These are phyloP conservation scores for Acanthamoeba royreba DNA, from an alignment of 208 protist genomes.

Conservation along the genomic window DNA sequence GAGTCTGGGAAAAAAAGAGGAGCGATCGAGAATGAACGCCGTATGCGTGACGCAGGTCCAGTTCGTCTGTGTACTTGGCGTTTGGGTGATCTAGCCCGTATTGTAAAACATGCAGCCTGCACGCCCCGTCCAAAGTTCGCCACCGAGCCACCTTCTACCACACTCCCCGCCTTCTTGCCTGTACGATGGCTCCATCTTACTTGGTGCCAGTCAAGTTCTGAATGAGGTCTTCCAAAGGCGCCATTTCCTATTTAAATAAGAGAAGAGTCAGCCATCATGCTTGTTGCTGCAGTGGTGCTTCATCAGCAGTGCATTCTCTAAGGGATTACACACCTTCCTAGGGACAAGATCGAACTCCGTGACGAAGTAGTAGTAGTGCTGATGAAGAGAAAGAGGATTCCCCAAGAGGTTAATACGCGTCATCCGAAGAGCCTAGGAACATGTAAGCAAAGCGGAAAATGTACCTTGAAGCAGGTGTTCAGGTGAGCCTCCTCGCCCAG, in stretches of 20 bases:
- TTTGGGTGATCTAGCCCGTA: no score
- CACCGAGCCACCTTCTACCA: no score
- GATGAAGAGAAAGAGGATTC: constrained; percentile 57
- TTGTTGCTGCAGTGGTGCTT: constrained; percentile 38
- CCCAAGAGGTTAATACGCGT: not conserved
- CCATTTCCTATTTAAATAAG: constrained; percentile 70
- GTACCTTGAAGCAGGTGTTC: constrained; percentile 93
- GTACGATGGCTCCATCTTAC: not conserved
- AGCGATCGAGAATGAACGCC: no score
- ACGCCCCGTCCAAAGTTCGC: no score
- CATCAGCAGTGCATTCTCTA: constrained; percentile 23
- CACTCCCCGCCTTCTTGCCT: no score
- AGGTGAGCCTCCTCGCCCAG: constrained; percentile 96
- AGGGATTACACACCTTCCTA: constrained; percentile 76
- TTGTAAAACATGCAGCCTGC: no score
- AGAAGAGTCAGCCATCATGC: not conserved
- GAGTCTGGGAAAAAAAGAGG: no score
- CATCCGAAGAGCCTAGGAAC: not conserved
- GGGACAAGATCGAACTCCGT: constrained; percentile 81
- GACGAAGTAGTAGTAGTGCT: constrained; percentile 90
- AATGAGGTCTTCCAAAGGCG: constrained; percentile 79
- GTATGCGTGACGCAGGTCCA: no score
- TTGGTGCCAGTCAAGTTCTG: constrained; percentile 60
- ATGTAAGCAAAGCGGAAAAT: constrained; percentile 18
- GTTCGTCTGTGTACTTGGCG: no score